These are phyloP conservation scores for Ogataea polymorpha DNA, from an alignment of 805 yeast genomes.

Conservation along the genomic window DNA sequence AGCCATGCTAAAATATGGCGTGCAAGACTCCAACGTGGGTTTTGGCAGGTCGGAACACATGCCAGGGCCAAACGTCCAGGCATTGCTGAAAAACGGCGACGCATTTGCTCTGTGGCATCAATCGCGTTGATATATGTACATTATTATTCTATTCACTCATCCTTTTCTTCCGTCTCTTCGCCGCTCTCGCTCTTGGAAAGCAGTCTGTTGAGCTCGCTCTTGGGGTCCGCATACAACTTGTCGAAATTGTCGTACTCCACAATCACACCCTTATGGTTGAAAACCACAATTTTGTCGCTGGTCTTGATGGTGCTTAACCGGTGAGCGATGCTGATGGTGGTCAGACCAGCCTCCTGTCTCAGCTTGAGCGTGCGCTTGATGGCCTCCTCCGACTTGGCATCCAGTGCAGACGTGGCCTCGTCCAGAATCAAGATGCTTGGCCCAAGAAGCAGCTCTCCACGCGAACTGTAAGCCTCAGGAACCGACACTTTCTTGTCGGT, in stretches of 20 bases:
- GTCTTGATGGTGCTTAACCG: slow-evolving; percentile 82
- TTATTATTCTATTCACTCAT: slow-evolving; percentile 4
- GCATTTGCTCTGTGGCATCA: slow-evolving; percentile 28
- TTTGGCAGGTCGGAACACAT: slow-evolving; percentile 31
- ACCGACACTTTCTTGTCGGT: slow-evolving; percentile 10
- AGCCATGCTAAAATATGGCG: slow-evolving; percentile 27
- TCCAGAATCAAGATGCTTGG: slow-evolving; percentile 84
- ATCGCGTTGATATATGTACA: slow-evolving; percentile 5
- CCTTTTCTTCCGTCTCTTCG: slow-evolving; percentile 25
- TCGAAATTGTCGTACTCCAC: slow-evolving; percentile 67
- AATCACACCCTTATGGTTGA: slow-evolving; percentile 65
- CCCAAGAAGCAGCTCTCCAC: slow-evolving; percentile 33
- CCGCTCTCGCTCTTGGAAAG: slow-evolving; percentile 32
- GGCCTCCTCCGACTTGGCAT: slow-evolving; percentile 80
- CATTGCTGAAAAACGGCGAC: slow-evolving; percentile 16
- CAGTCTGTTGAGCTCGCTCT: slow-evolving; percentile 44
- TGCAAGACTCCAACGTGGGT: slow-evolving; percentile 27
- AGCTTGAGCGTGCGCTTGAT: slow-evolving; percentile 69
- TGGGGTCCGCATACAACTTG: slow-evolving; percentile 44
- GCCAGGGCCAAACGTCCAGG: slow-evolving; percentile 30
- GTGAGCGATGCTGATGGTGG: slow-evolving; percentile 89
- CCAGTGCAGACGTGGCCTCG: slow-evolving; percentile 94
- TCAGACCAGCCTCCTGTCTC: slow-evolving; percentile 54
- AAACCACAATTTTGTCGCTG: slow-evolving; percentile 76
- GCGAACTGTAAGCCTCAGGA: slow-evolving; percentile 20